Evolutionary conservation across 2,329 filamentous ascomycete genomes (phyloP).

Genomic region (Karstenula rhodostoma): DNA sequence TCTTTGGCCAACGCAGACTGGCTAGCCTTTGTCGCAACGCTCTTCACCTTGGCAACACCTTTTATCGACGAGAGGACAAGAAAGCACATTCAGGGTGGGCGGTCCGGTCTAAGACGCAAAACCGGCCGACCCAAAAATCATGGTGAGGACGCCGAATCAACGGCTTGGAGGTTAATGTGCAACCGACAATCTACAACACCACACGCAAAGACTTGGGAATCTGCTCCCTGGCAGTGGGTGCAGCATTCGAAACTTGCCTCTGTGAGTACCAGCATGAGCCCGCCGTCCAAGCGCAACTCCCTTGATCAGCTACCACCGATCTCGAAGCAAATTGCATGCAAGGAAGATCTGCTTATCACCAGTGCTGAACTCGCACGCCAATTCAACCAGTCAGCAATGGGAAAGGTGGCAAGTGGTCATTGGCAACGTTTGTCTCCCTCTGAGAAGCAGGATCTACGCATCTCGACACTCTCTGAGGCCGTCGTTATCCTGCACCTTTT

Average conservation of each 20-base stretch:
- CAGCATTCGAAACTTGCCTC: conserved; percentile 36
- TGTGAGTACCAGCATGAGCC: conserved; percentile 28
- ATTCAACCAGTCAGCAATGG: conserved; percentile 45
- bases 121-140: conserved; percentile 36
- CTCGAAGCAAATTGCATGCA: conserved; percentile 37
- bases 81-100: conserved; percentile 30
- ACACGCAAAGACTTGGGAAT: conserved; percentile 43
- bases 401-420: conserved; percentile 54
- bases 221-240: conserved; percentile 46
- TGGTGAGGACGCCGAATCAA: conserved; percentile 32
- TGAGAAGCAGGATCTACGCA: conserved; percentile 48
- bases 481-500: conserved; percentile 81
- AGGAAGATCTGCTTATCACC: conserved; percentile 34
- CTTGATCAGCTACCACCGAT: conserved; percentile 24
- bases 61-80: conserved; percentile 42
- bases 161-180: conserved; percentile 47
- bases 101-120: conserved; percentile 31
- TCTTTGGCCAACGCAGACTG: conserved; percentile 39
- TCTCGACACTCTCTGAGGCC: conserved; percentile 70
- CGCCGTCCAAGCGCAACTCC: conserved; percentile 31
- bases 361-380: conserved; percentile 46
- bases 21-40: conserved; percentile 50
- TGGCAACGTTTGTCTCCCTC: conserved; percentile 63
- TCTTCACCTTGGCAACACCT: conserved; percentile 50
- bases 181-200: conserved; percentile 33